Conservation (phyloP, 352 stramenopile genomes). For the Phytophthora chlamydospora region DNA sequence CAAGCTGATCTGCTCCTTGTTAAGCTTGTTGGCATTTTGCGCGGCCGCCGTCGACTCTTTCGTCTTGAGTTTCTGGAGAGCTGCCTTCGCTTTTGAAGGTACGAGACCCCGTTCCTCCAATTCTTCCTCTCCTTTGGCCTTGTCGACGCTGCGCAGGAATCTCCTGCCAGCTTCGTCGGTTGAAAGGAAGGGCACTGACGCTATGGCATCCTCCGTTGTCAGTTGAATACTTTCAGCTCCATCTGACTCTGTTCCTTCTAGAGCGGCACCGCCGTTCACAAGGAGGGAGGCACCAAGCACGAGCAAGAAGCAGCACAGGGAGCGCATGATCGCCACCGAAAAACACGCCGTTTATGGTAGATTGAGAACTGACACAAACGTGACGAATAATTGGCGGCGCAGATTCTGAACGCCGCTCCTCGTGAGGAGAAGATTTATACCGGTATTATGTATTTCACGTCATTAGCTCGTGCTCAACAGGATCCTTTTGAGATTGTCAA, state of each 20-base stretch:
- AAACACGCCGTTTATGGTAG: too few species aligned
- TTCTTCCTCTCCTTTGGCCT: background rate
- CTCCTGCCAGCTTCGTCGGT: background rate
- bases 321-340: background rate
- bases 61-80: constrained; percentile 9
- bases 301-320: constrained; percentile 2
- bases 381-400: too few species aligned
- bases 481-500: constrained; percentile 12
- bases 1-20: background rate
- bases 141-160: constrained; percentile 3
- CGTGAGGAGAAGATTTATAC: too few species aligned
- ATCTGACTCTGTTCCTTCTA: background rate
- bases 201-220: background rate
- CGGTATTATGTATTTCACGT: too few species aligned
- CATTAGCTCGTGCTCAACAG: too few species aligned
- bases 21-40: background rate
- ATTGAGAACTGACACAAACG: too few species aligned
- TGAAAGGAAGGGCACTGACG: background rate
- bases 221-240: background rate
- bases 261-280: background rate
- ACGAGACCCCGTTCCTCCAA: constrained; percentile 9
- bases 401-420: too few species aligned
- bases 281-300: background rate
- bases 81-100: background rate
- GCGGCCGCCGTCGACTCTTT: background rate